Evolutionary conservation across 2,329 filamentous ascomycete species (phyloP).

Genomic region (Colletotrichum sansevieriae): DNA sequence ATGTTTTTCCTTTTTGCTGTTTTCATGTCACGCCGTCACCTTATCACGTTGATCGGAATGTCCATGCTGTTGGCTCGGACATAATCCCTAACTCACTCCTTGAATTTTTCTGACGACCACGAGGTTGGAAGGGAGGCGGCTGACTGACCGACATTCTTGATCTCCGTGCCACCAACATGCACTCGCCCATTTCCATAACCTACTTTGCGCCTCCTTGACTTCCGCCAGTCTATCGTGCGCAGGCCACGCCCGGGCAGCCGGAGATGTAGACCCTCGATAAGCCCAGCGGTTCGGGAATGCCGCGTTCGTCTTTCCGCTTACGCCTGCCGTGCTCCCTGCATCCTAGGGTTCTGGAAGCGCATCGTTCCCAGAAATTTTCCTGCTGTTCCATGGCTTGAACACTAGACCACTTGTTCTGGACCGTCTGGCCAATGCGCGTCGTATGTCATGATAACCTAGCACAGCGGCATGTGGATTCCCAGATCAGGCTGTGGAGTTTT

Average conservation of each 20-base stretch:
- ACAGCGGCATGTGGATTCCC: no score
- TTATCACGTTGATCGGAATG: slow-evolving; percentile 24
- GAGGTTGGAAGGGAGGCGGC: slow-evolving; percentile 16
- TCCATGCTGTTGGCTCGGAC: slow-evolving; percentile 22
- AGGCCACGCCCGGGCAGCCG: slow-evolving; percentile 11
- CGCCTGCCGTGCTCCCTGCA: slow-evolving; percentile 3
- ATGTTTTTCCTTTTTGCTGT: slow-evolving; percentile 13
- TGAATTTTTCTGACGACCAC: slow-evolving; percentile 21
- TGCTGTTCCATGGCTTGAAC: background rate
- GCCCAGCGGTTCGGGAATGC: slow-evolving; percentile 15
- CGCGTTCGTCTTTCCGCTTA: slow-evolving; percentile 26
- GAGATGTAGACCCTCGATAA: slow-evolving; percentile 2
- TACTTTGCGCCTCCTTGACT: background rate
- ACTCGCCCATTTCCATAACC: background rate
- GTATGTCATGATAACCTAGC: no score
- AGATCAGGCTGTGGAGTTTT: no score
- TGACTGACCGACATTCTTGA: slow-evolving; percentile 27
- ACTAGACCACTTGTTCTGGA: background rate
- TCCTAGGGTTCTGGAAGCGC: slow-evolving; percentile 17
- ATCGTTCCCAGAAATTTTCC: background rate
- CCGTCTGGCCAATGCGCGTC: background rate
- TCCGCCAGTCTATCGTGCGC: background rate
- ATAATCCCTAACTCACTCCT: slow-evolving; percentile 4
- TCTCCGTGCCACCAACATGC: background rate
- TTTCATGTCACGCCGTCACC: slow-evolving; percentile 13